Evolutionary conservation across 2,329 filamentous ascomycete genomes (phyloP), one percentile per base, ranked within the genome.

Genomic region (Cordyceps farinosa): DNA sequence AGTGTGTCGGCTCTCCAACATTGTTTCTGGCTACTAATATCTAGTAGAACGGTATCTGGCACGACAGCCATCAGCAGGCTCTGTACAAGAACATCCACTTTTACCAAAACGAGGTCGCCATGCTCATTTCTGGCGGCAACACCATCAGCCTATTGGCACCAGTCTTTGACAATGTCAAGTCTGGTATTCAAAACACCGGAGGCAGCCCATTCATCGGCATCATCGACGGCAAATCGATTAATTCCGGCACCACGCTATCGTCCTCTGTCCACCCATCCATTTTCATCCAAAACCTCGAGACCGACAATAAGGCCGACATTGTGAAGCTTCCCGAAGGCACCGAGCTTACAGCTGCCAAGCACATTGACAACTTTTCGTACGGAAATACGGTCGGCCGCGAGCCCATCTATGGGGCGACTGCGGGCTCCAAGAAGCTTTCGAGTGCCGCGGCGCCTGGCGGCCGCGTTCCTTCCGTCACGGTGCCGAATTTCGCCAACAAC

Each of bases 31-130:
- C 22, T 44, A 52, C 38, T 52, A 53, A 61, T 36, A 7, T 4
- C 27, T 1, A 13, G 38, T 36, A 61, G 58, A 78, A 77, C 50
- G 78, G 78, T 45, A 77, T 80, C 65, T 76, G 73, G 73, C 72
- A 78, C 56, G 68, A 78, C 64, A 75, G 76, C 5, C 78, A 80
- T 61, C 78, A 80, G 64, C 78, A 80, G 61, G 77, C 76, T 1
- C 67, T 77, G 1, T 79, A 76, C 67, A 80, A 80, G 70, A 73
- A 71, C 65, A 77, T 80, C 32, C 75, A 77, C 67, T 79, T 80
- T 62, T 78, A 69, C 66, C 71, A 77, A 40, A 79, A 79, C 65
- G 77, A 73, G 0, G 69, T 79, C 5, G 78, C 68, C 27, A 66
- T 72, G 64, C 66, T 71, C 59, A 68, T 72, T 57, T 65, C 55